phyloP scores from a whole-genome alignment of 2,329 filamentous ascomycete species.

The Penicillium occitanis region DNA sequence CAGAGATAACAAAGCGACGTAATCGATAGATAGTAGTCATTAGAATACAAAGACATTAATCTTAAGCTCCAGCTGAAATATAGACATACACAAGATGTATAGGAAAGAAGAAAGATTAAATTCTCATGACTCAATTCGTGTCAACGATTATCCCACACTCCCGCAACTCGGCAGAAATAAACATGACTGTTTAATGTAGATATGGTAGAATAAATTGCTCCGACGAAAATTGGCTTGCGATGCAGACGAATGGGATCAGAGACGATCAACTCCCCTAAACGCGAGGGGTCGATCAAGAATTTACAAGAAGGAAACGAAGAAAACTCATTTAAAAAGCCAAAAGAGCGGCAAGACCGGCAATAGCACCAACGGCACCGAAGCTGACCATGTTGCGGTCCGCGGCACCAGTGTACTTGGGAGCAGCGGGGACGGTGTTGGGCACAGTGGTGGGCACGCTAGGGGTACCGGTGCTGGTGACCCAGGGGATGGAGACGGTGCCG shows the following conservation, averaged over 20 bases:
- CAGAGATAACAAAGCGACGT: neutral
- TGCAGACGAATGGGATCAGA: slow-evolving; percentile 13
- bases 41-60: slow-evolving; percentile 1
- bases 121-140: slow-evolving; percentile 17
- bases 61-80: neutral
- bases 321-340: slow-evolving; percentile 35
- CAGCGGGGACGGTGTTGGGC: slow-evolving; percentile 22
- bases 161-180: neutral
- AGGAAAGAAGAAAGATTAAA: slow-evolving; percentile 9
- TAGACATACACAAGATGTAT: neutral
- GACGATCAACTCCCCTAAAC: neutral
- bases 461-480: slow-evolving; percentile 5
- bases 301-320: slow-evolving; percentile 3
- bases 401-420: slow-evolving; percentile 32
- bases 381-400: slow-evolving; percentile 37
- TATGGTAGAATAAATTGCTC: neutral
- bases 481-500: slow-evolving; percentile 22
- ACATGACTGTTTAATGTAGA: neutral
- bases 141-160: slow-evolving; percentile 1
- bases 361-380: slow-evolving; percentile 37
- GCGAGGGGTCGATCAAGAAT: neutral
- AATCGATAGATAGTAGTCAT: neutral
- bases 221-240: neutral
- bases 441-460: slow-evolving; percentile 15
- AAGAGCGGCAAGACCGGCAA: slow-evolving; percentile 36